A percentile compares a stretch with the other conserved stretches of the same genome.
phyloP scores from a whole-genome alignment of 179 eudicot genomes.

The Corrigiola litoralis region DNA sequence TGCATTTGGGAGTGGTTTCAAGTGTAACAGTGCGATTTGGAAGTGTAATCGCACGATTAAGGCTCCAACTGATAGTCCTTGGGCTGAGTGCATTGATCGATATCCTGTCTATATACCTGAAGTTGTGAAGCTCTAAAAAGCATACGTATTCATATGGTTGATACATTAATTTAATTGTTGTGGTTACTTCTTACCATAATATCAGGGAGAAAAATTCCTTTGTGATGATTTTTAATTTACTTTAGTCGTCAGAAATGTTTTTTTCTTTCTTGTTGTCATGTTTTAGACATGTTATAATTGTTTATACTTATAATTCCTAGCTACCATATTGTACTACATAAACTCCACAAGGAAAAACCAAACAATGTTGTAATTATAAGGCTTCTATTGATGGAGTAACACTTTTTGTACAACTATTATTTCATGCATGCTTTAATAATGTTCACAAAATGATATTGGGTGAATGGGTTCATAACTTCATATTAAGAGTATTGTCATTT shows the following conservation, averaged over 20 bases:
- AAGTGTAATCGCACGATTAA: slow-evolving; percentile 48
- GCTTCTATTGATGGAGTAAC: neutral
- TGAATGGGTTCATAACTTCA: no score
- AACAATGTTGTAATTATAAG: neutral
- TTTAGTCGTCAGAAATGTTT: slow-evolving; percentile 10
- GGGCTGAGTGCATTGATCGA: slow-evolving; percentile 61
- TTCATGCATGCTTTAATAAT: no score
- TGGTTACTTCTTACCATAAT: neutral
- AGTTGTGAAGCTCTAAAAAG: slow-evolving; percentile 44
- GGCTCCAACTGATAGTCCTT: slow-evolving; percentile 42
- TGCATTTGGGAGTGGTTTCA: slow-evolving; percentile 80
- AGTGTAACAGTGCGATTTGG: slow-evolving; percentile 85
- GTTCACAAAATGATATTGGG: no score
- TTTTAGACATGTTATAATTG: neutral
- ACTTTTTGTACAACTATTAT: no score
- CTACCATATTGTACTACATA: neutral
- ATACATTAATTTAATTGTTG: slow-evolving; percentile 16
- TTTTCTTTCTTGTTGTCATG: neutral
- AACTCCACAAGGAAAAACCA: neutral
- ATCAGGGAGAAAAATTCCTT: neutral
- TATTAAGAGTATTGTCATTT: no score
- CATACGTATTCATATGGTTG: neutral
- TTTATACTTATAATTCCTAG: no score
- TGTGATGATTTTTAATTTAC: neutral
- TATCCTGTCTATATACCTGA: slow-evolving; percentile 77